phyloP scores from a whole-genome alignment of 139 green algal genomes.

The Chlamydomonas sphaeroides region DNA sequence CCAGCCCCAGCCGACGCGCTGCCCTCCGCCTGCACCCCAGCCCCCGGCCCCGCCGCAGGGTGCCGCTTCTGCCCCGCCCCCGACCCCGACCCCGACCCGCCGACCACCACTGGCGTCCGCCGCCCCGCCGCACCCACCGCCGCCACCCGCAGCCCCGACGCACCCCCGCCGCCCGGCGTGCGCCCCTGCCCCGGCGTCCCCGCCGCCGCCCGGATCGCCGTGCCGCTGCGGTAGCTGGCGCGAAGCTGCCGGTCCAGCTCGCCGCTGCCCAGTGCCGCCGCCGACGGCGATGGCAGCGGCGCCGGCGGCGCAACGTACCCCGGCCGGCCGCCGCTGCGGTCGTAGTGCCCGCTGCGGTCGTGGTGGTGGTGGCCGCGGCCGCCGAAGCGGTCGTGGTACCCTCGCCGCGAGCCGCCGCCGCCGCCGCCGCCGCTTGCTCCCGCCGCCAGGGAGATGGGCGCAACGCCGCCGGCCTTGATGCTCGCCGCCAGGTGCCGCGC shows the following conservation, averaged over 20 bases:
- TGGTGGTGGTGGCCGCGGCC: neutral
- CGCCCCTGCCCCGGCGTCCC: neutral
- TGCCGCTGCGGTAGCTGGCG: conserved; percentile 31
- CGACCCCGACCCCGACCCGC: neutral
- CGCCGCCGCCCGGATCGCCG: conserved; percentile 39
- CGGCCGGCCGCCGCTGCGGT: neutral
- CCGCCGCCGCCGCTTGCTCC: neutral
- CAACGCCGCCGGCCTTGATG: conserved; percentile 15
- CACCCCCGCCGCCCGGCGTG: neutral
- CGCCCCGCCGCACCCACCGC: neutral
- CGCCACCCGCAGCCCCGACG: neutral
- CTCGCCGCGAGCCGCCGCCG: neutral
- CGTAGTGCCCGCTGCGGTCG: neutral
- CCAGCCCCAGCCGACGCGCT: neutral
- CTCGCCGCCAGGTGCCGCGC: conserved; percentile 29
- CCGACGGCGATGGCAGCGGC: neutral
- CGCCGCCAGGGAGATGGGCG: neutral
- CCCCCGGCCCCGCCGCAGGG: neutral
- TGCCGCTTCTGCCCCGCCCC: neutral
- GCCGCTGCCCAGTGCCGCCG: conserved; percentile 2
- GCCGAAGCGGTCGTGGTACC: neutral
- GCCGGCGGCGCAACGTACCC: neutral
- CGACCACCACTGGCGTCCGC: neutral
- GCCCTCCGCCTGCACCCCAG: neutral
- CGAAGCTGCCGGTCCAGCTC: conserved; percentile 35